Evolutionary conservation across 768 basidiomycete genomes (phyloP), one percentile per base, ranked within the genome.

Genomic region (Cyclocybe cylindracea): DNA sequence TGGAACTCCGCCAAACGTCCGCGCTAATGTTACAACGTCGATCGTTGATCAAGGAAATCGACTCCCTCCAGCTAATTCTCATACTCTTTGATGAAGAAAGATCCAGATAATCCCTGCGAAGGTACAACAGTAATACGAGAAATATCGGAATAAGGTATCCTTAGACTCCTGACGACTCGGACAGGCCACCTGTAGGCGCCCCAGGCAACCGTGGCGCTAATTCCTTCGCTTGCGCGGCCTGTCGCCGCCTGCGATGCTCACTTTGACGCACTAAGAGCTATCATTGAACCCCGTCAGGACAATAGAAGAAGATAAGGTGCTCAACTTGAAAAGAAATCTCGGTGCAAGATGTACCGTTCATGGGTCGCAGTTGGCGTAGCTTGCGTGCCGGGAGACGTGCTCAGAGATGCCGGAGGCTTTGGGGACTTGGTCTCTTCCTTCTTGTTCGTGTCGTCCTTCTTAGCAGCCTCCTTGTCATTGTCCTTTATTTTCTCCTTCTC

Each of bases 331-430:
- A 90, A 97, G 54, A 90, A 84, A 55, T 89, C 82, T 37, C 92
- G 81, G 70, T 96, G 92, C n/a, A 97, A 75, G 7, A 78, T 73
- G 63, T 86, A 97, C 55, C 84, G 82, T 62, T 87, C 78, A 71
- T 95, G 94, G 10, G 76, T 69, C 10, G 83, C 73, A 19, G 73
- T 65, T 44, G 69, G 50, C 10, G 71, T 58, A 32, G 77, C 54
- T 19, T 19, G 53, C 31, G 34, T 42, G 45, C 11, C 39, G 39
- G 69, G 57, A 44, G 61, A 59, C 18, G 63, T 9, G 38, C 46
- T 51, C 40, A 69, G 54, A 10, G 71, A 64, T 16, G 68, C 51
- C 33, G 66, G 65, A 7, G 69, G 53, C 39, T 62, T 57, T 42
- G 64, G 67, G 49, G 66, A 58, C 36, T 63, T 66, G 18, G 67